Evolutionary conservation across 202 grass and related monocot species (phyloP), one percentile per base, ranked within the genome.

Genomic region (Setaria viridis): DNA sequence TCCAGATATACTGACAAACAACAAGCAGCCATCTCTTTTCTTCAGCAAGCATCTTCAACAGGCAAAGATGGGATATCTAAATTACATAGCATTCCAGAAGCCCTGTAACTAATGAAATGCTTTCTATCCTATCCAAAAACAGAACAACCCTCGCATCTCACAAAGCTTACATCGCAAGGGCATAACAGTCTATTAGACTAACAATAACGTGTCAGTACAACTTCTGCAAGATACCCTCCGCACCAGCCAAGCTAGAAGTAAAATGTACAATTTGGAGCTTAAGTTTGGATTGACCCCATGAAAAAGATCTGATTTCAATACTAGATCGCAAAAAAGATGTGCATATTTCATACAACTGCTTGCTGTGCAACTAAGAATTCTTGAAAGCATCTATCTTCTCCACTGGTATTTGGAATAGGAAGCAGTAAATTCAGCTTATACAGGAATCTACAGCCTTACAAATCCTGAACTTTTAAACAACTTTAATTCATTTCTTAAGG

Each of bases 141-240:
- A 79, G 50, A 88, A 89, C 64, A 47, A 47, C 42, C 21, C 58
- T 62, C 29, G 10, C 21, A 29, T 62, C n/a, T 21, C 21, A 62
- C 21, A 62, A 62, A 11, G 10, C 21, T 62, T 29, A 29, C 10
- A 62, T 62, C 10, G 4, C 9, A 30, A 62, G 25, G 1, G 58
- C 58, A 62, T 62, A 30, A 29, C 21, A 62, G 58, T 29, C 3
- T 29, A 62, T 62, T 62, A 58, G 17, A 59, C 58, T 62, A 29
- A 62, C 11, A 25, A 12, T 62, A 62, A 11, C 21, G 29, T 3
- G 8, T 11, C 58, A 62, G n/a, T 62, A 62, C 25, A 62, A 29
- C 21, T 29, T 62, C 29, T 11, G 21, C n/a, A 62, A 29, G 58
- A 62, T 62, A 62, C 10, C 21, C 3, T 62, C 58, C 58, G 29